Evolutionary conservation across 176 grass and related monocot genomes (phyloP).

Genomic region (Eleusine coracana): DNA sequence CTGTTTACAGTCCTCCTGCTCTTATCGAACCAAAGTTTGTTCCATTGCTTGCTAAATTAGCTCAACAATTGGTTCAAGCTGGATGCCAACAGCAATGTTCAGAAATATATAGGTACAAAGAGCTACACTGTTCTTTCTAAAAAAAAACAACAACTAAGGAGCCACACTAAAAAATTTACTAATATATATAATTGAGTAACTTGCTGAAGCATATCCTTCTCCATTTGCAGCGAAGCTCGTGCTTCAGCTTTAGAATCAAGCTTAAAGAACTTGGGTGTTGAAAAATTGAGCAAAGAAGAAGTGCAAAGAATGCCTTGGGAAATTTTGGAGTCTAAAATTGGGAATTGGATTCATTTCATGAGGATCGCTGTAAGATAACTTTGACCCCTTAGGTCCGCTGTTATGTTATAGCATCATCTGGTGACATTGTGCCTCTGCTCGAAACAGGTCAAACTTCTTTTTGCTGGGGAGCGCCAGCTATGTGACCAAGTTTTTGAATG

Average conservation of each 20-base stretch:
- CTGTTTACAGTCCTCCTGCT: slow-evolving; percentile 74
- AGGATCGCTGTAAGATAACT: slow-evolving; percentile 78
- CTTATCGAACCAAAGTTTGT: slow-evolving; percentile 85
- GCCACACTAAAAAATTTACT: not conserved
- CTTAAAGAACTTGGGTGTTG: slow-evolving; percentile 87
- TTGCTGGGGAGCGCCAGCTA: slow-evolving; percentile 80
- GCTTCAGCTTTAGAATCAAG: slow-evolving; percentile 85
- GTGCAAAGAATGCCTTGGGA: slow-evolving; percentile 99
- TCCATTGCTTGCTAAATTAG: slow-evolving; percentile 86
- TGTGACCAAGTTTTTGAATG: slow-evolving; percentile 96
- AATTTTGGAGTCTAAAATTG: slow-evolving; percentile 86
- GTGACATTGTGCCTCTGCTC: slow-evolving; percentile 42
- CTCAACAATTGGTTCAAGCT: slow-evolving; percentile 87
- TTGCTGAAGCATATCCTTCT: slow-evolving; percentile 38
- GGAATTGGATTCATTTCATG: slow-evolving; percentile 98
- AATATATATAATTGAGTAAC: not conserved
- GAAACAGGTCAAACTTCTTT: slow-evolving; percentile 94
- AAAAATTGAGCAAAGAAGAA: slow-evolving; percentile 97
- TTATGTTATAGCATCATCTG: slow-evolving; percentile 10
- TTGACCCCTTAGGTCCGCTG: not conserved
- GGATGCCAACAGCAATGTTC: slow-evolving; percentile 80
- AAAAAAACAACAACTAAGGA: too few species aligned
- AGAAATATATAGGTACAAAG: slow-evolving; percentile 80
- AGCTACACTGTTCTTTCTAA: not conserved
- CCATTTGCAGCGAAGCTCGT: slow-evolving; percentile 69